Evolutionary conservation across 2,329 filamentous ascomycete genomes (phyloP), one percentile per base, ranked within the genome.

Genomic region (Cercospora sesami): DNA sequence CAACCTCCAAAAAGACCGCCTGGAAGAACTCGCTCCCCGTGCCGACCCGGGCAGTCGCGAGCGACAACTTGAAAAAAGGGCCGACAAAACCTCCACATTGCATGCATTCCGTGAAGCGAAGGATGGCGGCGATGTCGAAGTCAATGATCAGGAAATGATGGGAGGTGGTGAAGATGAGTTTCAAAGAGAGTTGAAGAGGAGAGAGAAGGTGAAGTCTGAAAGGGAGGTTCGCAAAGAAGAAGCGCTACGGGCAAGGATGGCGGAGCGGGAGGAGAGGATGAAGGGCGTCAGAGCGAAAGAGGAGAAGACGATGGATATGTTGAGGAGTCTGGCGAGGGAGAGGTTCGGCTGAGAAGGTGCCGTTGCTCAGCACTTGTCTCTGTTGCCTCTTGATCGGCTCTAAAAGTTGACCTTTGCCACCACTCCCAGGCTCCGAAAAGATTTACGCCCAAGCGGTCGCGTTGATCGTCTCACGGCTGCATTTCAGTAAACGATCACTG

Each of bases 11-110:
- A 90, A 90, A 71, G 90, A 91, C 64, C 86, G 86, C 0, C 84
- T 95, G 0, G 92, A 97, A 14, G 94, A 97, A 71, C 81, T 97
- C 0, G 87, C 85, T 0, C 94, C 94, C 0, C 91, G 92, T 10
- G 92, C 94, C 0, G 93, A 95, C 68, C 83, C 93, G 0, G 93
- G 94, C 0, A 91, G 91, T 0, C 89, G 89, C 57, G 94, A 97
- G 81, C 89, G 94, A 10, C 87, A 89, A 75, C 84, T 98, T 0
- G 94, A 99, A 82, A 97, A 97, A 85, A 90, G 89, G 71, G 86
- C 86, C 36, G 90, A 91, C 70, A 83, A 86, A 5, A 90, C 91
- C 31, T 89, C 90, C 6, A 88, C 90, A 72, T 90, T 96, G 82
- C 86, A 88, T 28, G 86, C 86, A 10, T 97, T 96, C 76, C 82